phyloP scores from a whole-genome alignment of 768 basidiomycete species.

The Kwoniella sp. region DNA sequence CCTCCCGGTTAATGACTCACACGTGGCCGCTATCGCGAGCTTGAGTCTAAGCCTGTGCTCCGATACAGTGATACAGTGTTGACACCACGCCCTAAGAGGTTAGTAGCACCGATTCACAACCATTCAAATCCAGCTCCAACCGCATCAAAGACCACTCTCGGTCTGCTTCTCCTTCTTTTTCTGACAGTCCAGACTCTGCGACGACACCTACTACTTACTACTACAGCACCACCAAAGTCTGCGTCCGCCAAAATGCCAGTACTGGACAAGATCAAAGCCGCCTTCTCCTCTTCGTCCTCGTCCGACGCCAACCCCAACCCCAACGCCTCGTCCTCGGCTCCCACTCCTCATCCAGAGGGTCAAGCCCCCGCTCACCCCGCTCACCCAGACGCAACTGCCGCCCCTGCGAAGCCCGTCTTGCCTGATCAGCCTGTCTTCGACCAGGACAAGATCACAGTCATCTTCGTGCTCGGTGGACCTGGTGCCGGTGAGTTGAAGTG shows the following conservation, averaged over 20 bases:
- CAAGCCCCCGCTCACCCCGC: constrained; percentile 12
- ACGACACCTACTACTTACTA: no score
- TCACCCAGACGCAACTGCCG: constrained; percentile 8
- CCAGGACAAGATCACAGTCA: constrained; percentile 72
- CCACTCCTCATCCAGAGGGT: constrained; percentile 8
- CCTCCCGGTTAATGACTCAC: no score
- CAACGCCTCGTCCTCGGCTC: constrained; percentile 6
- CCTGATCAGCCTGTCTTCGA: constrained; percentile 64
- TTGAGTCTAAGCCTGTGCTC: no score
- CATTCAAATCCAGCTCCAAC: neutral
- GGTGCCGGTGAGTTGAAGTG: constrained; percentile 75
- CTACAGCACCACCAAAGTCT: no score
- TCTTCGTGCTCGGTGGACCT: constrained; percentile 95
- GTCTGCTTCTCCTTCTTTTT: no score
- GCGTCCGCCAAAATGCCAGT: constrained; percentile 31
- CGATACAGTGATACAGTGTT: no score
- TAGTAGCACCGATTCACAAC: no score
- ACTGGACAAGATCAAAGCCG: constrained; percentile 48
- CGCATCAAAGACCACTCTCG: no score
- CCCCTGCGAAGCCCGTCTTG: constrained; percentile 17
- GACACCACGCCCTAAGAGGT: no score
- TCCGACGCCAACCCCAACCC: constrained; percentile 3
- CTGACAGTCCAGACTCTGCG: no score
- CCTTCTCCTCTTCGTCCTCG: constrained; percentile 20
- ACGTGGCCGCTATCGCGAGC: no score